A percentile compares a stretch with the other conserved stretches of the same genome.
Conservation (phyloP, 306 rosid genomes). For the Prunus padus region DNA sequence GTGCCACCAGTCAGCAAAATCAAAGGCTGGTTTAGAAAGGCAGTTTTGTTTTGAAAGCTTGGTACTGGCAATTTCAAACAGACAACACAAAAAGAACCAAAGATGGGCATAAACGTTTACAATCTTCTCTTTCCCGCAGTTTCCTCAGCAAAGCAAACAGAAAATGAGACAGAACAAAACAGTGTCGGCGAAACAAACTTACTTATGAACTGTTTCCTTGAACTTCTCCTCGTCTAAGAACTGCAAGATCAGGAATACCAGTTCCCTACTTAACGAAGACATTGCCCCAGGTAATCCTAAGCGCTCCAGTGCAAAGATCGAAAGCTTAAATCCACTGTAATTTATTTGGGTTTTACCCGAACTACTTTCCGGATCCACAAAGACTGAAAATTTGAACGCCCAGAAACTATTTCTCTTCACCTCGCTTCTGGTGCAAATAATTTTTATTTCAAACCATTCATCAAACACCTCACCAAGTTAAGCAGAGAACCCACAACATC, state of each 20-base stretch:
- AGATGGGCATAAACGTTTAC: background rate
- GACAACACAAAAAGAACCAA: background rate
- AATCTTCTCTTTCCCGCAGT: background rate
- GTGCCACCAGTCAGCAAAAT: background rate
- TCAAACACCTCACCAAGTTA: slow-evolving; percentile 11
- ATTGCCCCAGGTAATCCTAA: slow-evolving; percentile 44
- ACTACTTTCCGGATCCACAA: slow-evolving; percentile 18
- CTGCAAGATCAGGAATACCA: slow-evolving; percentile 47
- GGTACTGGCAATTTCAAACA: background rate
- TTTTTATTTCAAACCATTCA: slow-evolving; percentile 13
- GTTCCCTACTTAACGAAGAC: slow-evolving; percentile 51
- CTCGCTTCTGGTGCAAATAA: slow-evolving; percentile 4
- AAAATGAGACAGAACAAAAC: slow-evolving; percentile 2
- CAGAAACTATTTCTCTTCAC: slow-evolving; percentile 17
- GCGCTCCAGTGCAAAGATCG: slow-evolving; percentile 48
- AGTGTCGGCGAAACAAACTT: slow-evolving; percentile 5
- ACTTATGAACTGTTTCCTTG: slow-evolving; percentile 48
- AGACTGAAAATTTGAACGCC: background rate
- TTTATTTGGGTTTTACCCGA: slow-evolving; percentile 3
- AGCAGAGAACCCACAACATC: slow-evolving; percentile 4
- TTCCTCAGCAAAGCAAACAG: slow-evolving; percentile 4
- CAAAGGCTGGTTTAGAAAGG: background rate
- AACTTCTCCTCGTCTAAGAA: slow-evolving; percentile 49
- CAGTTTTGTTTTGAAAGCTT: background rate
- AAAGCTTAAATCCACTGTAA: slow-evolving; percentile 9